Conservation (phyloP, 2,329 filamentous ascomycete species). For the Alternaria arborescens region DNA sequence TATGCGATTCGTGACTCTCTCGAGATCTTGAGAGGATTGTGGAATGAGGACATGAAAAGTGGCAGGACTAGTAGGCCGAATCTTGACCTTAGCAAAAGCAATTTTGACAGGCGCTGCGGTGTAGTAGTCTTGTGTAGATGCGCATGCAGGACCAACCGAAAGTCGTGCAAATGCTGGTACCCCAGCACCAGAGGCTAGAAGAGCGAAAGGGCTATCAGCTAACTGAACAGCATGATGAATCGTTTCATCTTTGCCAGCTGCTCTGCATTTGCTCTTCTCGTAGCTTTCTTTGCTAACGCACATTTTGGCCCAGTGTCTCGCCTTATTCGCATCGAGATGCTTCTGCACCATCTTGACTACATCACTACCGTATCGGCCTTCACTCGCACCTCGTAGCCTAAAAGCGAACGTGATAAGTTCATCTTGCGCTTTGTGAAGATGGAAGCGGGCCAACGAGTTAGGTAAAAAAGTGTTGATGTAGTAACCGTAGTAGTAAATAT, state of each 20-base stretch:
- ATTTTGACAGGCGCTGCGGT: slow-evolving; percentile 35
- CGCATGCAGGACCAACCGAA: slow-evolving; percentile 33
- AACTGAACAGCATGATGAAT: slow-evolving; percentile 40
- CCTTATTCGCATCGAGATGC: slow-evolving; percentile 31
- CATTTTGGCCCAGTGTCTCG: slow-evolving; percentile 32
- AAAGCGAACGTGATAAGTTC: slow-evolving; percentile 41
- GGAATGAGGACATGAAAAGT: slow-evolving; percentile 37
- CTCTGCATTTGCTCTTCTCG: slow-evolving; percentile 29
- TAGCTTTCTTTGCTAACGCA: slow-evolving; percentile 35
- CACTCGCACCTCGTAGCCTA: slow-evolving; percentile 34
- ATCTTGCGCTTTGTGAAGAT: slow-evolving; percentile 40
- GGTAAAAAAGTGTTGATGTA: slow-evolving; percentile 45
- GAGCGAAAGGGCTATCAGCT: slow-evolving; percentile 39
- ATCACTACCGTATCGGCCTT: slow-evolving; percentile 26
- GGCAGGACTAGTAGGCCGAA: slow-evolving; percentile 27
- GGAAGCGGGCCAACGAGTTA: slow-evolving; percentile 21
- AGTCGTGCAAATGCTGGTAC: slow-evolving; percentile 39
- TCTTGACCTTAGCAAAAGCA: slow-evolving; percentile 18
- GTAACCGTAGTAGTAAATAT: slow-evolving; percentile 46
- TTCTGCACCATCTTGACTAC: slow-evolving; percentile 34
- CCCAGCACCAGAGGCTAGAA: slow-evolving; percentile 12
- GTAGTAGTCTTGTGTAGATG: slow-evolving; percentile 19
- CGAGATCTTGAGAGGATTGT: slow-evolving; percentile 11
- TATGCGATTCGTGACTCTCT: slow-evolving; percentile 33
- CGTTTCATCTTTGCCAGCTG: slow-evolving; percentile 25